phyloP scores from a whole-genome alignment of 805 yeast species.

The Saturnispora dispora region DNA sequence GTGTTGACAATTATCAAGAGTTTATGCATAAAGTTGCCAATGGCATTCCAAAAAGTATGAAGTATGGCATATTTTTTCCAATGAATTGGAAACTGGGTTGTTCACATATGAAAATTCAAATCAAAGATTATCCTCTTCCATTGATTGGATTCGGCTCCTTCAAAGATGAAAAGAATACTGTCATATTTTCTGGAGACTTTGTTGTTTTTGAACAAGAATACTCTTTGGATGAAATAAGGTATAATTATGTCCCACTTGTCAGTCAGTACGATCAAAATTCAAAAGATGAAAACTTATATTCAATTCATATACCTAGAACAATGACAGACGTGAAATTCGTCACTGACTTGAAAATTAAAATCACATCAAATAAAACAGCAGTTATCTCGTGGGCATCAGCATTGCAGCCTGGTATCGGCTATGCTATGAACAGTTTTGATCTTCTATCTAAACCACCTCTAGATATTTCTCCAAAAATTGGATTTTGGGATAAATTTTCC shows the following conservation, averaged over 20 bases:
- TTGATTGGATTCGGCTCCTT: conserved; percentile 45
- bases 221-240: conserved; percentile 36
- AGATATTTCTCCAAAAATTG: conserved; percentile 54
- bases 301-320: conserved; percentile 50
- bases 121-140: conserved; percentile 53
- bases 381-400: conserved; percentile 57
- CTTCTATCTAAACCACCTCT: conserved; percentile 60
- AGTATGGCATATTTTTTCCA: conserved; percentile 49
- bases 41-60: conserved; percentile 43
- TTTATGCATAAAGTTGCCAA: conserved; percentile 35
- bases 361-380: conserved; percentile 40
- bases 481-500: conserved; percentile 66
- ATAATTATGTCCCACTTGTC: conserved; percentile 44
- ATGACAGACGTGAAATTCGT: conserved; percentile 53
- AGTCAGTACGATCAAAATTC: conserved; percentile 24
- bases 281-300: conserved; percentile 41
- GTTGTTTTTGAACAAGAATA: conserved; percentile 53
- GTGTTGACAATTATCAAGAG: conserved; percentile 37
- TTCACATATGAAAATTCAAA: conserved; percentile 33
- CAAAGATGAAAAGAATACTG: conserved; percentile 27
- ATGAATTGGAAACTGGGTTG: conserved; percentile 37
- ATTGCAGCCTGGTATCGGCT: conserved; percentile 48
- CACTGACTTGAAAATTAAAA: conserved; percentile 38
- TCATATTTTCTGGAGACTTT: conserved; percentile 36
- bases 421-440: conserved; percentile 58